Percentiles rank a stretch among this genome's conserved stretches.
phyloP scores from a whole-genome alignment of 176 grass and related monocot species.

The Avena sativa region DNA sequence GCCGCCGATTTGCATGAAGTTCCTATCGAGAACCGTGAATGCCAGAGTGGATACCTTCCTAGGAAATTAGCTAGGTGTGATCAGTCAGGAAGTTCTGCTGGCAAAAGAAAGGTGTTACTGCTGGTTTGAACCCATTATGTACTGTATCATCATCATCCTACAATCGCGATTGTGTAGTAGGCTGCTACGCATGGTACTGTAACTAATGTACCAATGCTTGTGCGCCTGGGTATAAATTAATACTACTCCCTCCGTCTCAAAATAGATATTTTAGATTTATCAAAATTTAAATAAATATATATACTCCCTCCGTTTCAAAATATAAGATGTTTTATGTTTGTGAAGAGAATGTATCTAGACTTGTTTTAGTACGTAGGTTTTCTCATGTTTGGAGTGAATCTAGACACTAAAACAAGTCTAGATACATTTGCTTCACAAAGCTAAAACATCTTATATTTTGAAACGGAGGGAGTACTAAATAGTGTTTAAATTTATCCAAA shows the following conservation, averaged over 20 bases:
- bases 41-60: constrained; percentile 48
- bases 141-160: background rate
- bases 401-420: too few relatives aligned
- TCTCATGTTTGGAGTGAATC: too few relatives aligned
- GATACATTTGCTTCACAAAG: too few relatives aligned
- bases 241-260: background rate
- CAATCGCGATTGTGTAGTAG: background rate
- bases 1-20: constrained; percentile 70
- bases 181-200: background rate
- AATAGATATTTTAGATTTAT: too few relatives aligned
- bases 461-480: too few relatives aligned
- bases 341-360: too few relatives aligned
- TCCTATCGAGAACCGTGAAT: constrained; percentile 49
- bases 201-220: background rate
- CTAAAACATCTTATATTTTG: too few relatives aligned
- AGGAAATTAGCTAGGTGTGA: constrained; percentile 20
- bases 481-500: too few relatives aligned
- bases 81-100: background rate
- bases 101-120: background rate
- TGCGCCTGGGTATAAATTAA: background rate
- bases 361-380: too few relatives aligned
- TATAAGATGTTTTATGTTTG: too few relatives aligned
- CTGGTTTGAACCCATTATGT: background rate
- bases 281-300: too few relatives aligned
- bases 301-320: too few relatives aligned